Conservation (phyloP, 2,329 filamentous ascomycete genomes). For the Beauveria pseudobassiana region DNA sequence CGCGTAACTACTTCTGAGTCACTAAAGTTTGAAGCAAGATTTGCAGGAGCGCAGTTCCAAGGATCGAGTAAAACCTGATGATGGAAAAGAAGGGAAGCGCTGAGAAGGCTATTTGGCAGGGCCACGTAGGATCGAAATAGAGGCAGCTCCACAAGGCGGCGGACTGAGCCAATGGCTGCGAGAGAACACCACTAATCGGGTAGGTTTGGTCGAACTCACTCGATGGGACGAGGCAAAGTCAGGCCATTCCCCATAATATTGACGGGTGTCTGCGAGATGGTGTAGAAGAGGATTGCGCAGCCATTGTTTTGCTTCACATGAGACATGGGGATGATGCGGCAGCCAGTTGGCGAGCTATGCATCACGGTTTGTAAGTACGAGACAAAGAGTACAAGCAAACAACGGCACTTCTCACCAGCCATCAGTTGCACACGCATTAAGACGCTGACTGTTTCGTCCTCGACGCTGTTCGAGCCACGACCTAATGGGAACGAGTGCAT, state of each 20-base stretch:
- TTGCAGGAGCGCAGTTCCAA: neutral
- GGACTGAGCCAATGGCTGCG: neutral
- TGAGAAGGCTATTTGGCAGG: constrained; percentile 2
- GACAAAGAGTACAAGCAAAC: neutral
- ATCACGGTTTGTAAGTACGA: neutral
- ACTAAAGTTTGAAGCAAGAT: neutral
- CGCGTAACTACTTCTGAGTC: neutral
- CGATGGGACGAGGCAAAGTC: constrained; percentile 1
- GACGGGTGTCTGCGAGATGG: neutral
- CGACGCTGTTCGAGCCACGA: too few relatives aligned
- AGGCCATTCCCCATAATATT: constrained; percentile 9
- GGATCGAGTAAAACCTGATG: neutral
- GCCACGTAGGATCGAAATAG: neutral
- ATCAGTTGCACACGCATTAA: too few relatives aligned
- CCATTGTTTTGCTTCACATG: neutral
- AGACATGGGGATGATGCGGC: neutral
- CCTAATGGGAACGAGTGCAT: too few relatives aligned
- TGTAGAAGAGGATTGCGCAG: neutral
- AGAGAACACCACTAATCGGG: constrained; percentile 2
- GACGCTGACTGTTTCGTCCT: too few relatives aligned
- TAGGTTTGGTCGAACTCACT: neutral
- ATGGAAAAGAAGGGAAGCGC: neutral
- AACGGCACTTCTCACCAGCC: too few relatives aligned
- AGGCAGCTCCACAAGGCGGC: neutral
- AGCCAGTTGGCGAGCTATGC: neutral